Evolutionary conservation across 352 stramenopile species (phyloP), one percentile per base, ranked within the genome.

Genomic region (Halophytophthora batemanensis): DNA sequence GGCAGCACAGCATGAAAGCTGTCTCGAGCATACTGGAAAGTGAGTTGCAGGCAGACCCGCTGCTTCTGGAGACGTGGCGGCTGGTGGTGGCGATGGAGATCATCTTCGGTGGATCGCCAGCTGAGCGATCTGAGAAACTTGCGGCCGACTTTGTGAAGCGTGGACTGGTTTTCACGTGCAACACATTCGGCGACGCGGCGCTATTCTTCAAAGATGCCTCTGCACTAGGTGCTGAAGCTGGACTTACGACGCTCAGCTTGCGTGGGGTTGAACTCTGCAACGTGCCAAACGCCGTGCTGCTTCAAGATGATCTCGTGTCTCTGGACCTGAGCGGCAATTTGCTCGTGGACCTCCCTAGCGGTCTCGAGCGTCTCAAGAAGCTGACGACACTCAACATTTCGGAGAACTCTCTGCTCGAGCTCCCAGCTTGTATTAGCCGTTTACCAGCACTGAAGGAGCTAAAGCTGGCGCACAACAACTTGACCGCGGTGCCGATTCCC

Each of bases 401-500:
- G 21, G 66, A 84, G 44, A 90, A 90, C 33, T 56, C 73, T 6
- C 53, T 90, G 11, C 17, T 76, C 4, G 48, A 55, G 6, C 50
- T 90, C 13, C 76, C 77, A 28, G 31, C 42, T 2, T 40, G 56
- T 3, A 18, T 88, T 15, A 47, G 48, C 0, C 53, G 43, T 17
- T 35, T 90, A 14, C 18, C 36, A 3, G 40, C 63, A 13, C 59
- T 90, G 7, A 46, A 74, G 22, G 51, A 68, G 7, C 41, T 88
- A 13, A 57, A 60, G 11, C 41, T 82, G 10, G 61, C 75, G 2
- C 77, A 90, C 57, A 90, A 90, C 57, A 83, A 90, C 33, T 46
- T 90, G 19, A 47, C 50, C 2, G 35, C 34, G 15, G 40, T 78
- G 5, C 51, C 66, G 18, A 50, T 65, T 15, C 45, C 31, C 3